A percentile compares a stretch with the other conserved stretches of the same genome.
Evolutionary conservation across 129 eudicot genomes (phyloP).

Genomic region (Ambrosia trifida): DNA sequence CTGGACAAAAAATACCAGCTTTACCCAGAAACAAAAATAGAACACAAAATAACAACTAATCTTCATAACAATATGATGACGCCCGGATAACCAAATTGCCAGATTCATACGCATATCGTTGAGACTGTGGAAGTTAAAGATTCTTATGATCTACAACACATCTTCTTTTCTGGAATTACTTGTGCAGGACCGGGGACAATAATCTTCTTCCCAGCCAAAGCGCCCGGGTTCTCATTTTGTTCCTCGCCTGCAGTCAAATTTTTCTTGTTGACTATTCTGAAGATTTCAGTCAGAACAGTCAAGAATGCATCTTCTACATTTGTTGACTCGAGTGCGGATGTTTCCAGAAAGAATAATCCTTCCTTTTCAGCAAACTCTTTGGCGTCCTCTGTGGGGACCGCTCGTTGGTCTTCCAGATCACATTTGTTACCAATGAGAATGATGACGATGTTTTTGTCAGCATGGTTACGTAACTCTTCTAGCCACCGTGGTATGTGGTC

Average conservation of each 20-base stretch:
- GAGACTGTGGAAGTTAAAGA: neutral
- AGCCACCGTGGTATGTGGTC: slow-evolving; percentile 81
- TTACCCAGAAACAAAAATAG: slow-evolving; percentile 11
- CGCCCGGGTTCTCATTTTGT: slow-evolving; percentile 62
- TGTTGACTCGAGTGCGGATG: slow-evolving; percentile 84
- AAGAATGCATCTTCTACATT: slow-evolving; percentile 85
- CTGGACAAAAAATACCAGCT: slow-evolving; percentile 34
- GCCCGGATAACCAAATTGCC: too few species aligned
- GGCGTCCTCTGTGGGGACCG: slow-evolving; percentile 86
- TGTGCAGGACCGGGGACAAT: slow-evolving; percentile 91
- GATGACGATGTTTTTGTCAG: slow-evolving; percentile 72
- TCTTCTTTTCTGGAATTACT: slow-evolving; percentile 75
- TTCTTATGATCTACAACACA: slow-evolving; percentile 58
- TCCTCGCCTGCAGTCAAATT: slow-evolving; percentile 69
- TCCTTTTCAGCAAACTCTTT: slow-evolving; percentile 85
- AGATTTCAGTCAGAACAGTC: slow-evolving; percentile 86
- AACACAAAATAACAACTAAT: neutral
- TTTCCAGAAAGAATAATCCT: slow-evolving; percentile 88
- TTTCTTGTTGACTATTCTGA: slow-evolving; percentile 85
- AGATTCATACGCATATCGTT: too few species aligned
- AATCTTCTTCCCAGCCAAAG: slow-evolving; percentile 78
- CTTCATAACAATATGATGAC: neutral
- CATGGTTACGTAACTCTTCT: slow-evolving; percentile 70
- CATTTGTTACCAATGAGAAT: slow-evolving; percentile 65
- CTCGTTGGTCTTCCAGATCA: slow-evolving; percentile 68